phyloP scores from a whole-genome alignment of 169 alveolate species.

The Eimeria sp. region DNA sequence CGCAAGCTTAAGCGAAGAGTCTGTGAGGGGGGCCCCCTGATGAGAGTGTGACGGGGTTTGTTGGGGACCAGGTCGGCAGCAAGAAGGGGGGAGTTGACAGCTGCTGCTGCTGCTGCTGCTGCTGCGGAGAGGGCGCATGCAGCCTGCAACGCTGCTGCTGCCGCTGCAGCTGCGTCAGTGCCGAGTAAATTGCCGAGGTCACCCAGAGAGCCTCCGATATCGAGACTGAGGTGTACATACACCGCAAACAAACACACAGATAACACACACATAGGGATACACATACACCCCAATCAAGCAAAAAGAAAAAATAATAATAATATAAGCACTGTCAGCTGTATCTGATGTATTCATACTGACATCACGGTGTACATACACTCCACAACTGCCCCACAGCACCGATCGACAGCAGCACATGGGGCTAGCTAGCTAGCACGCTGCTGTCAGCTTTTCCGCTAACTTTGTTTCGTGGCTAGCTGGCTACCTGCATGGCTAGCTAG shows the following conservation, averaged over 20 bases:
- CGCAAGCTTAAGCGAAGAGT: slow-evolving; percentile 20
- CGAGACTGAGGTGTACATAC: slow-evolving; percentile 25
- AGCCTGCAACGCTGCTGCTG: slow-evolving; percentile 50
- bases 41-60: slow-evolving; percentile 56
- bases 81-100: slow-evolving; percentile 31
- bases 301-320: no score
- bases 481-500: not conserved
- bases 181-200: slow-evolving; percentile 81
- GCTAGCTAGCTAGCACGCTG: not conserved
- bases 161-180: slow-evolving; percentile 80
- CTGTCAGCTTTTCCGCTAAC: no score
- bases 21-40: slow-evolving; percentile 64
- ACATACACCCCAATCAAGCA: no score
- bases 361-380: not conserved
- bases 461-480: not conserved
- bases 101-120: slow-evolving; percentile 43
- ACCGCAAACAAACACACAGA: not conserved
- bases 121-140: slow-evolving; percentile 22
- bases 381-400: not conserved
- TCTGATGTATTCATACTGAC: no score
- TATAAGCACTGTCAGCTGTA: no score
- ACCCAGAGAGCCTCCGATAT: slow-evolving; percentile 81
- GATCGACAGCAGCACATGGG: no score
- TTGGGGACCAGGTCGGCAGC: slow-evolving; percentile 78
- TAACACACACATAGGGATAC: no score